Conservation (phyloP, 1,139 yeast species). For the Sugiyamaella sp. region DNA sequence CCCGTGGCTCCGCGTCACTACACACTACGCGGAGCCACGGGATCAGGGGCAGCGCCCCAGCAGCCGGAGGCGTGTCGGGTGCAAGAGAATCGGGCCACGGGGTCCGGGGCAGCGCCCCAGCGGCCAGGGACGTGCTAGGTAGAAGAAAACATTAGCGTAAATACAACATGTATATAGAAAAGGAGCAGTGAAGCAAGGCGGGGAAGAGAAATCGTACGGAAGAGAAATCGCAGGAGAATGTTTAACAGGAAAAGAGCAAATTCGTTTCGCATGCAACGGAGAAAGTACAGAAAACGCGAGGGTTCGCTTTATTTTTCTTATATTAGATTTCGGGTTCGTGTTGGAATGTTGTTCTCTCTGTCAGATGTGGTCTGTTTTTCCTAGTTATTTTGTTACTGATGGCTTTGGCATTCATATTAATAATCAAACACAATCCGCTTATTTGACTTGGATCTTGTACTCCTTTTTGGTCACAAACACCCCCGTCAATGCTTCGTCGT, state of each 20-base stretch:
- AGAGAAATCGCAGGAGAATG: background rate
- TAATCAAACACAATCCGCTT: background rate
- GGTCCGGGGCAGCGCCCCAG: slow-evolving; percentile 11
- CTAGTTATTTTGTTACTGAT: background rate
- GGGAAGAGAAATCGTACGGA: background rate
- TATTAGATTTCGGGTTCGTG: background rate
- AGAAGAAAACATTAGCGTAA: background rate
- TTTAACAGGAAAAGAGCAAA: slow-evolving; percentile 4
- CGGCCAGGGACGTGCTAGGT: slow-evolving; percentile 1
- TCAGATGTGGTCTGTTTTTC: background rate
- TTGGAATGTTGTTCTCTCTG: background rate
- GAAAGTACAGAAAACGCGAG: background rate
- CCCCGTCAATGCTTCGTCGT: slow-evolving; percentile 89
- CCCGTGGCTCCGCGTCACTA: too few species aligned
- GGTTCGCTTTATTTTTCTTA: background rate
- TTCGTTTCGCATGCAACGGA: slow-evolving; percentile 18
- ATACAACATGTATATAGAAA: slow-evolving; percentile 10
- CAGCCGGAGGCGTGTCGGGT: background rate
- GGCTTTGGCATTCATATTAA: background rate
- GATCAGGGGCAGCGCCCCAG: too few species aligned
- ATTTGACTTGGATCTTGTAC: slow-evolving; percentile 51
- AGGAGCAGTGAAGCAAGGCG: background rate
- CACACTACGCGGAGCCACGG: too few species aligned
- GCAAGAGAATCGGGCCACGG: slow-evolving; percentile 8
- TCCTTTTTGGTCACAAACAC: slow-evolving; percentile 75